Evolutionary conservation across 768 basidiomycete species (phyloP).

Genomic region (Pleurotus giganteus): DNA sequence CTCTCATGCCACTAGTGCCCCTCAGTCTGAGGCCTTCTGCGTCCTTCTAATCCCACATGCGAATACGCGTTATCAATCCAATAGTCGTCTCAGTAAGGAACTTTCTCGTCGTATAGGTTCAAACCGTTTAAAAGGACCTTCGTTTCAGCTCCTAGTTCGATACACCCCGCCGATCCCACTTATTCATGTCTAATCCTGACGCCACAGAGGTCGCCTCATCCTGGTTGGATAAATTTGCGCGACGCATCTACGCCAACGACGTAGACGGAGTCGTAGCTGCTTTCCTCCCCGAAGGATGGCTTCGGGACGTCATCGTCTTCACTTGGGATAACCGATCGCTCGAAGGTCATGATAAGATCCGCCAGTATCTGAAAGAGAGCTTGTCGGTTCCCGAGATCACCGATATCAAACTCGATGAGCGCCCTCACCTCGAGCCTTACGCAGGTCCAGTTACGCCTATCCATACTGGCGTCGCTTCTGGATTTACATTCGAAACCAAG

Average conservation of each 20-base stretch:
- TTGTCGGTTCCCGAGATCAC: slow-evolving; percentile 22
- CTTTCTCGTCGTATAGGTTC: too few species aligned
- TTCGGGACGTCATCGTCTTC: slow-evolving; percentile 41
- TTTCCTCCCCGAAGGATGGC: slow-evolving; percentile 35
- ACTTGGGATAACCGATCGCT: slow-evolving; percentile 41
- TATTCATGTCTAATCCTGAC: too few species aligned
- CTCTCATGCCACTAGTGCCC: too few species aligned
- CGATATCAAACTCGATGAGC: slow-evolving; percentile 24
- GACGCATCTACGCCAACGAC: slow-evolving; percentile 11
- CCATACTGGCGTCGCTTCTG: slow-evolving; percentile 26
- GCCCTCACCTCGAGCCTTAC: slow-evolving; percentile 19
- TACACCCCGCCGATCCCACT: too few species aligned
- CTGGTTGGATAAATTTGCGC: background rate
- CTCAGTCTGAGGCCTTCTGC: too few species aligned
- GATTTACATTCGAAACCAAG: slow-evolving; percentile 34
- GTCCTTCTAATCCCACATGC: too few species aligned
- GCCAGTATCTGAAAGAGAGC: slow-evolving; percentile 24
- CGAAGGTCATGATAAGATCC: slow-evolving; percentile 30
- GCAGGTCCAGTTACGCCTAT: slow-evolving; percentile 12
- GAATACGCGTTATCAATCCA: too few species aligned
- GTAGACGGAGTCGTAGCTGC: slow-evolving; percentile 18
- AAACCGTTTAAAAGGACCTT: too few species aligned
- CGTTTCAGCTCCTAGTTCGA: too few species aligned
- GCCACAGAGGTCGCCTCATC: background rate
- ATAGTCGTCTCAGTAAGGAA: too few species aligned